Evolutionary conservation across 163 green algal species (phyloP), one percentile per base, ranked within the genome.

Genomic region (Coccomyxa subellipsoidea): DNA sequence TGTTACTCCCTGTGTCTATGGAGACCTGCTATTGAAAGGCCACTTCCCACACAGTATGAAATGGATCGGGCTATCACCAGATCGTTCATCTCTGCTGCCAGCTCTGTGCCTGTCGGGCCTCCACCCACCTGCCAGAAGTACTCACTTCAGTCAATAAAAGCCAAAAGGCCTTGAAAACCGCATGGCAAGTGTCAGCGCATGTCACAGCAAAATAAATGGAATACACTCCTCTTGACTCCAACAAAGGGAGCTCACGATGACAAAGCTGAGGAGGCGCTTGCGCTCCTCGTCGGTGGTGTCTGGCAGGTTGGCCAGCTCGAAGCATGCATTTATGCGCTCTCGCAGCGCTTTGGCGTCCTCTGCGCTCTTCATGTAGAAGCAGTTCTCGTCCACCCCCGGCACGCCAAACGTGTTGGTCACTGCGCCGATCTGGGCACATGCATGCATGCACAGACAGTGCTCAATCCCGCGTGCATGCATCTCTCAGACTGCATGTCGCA

Each of bases 81-180:
- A 80, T 94, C 90, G 71, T 92, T 80, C 34, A 94, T 84, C 80
- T 93, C 91, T 37, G 88, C 91, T 35, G 91, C 90, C 23, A 92
- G 77, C 84, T 94, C 91, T 23, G 92, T 87, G 7, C 91, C 91
- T 12, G 91, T 93, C 8, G 91, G 91, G 0, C 91, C 90, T 12
- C 90, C 90, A 23, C 90, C 90, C 4, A 84, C 84, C 84, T 87
- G 80, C 37, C 36, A 40, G 47, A 31, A 31, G 31, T 23, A 35
- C 31, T 15, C 25, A 76, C 31, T 39, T 25, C 72, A 27, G 40
- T 40, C 32, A 47, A 40, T 40, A 10, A 54, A 32, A 7, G 12
- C 7, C 72, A 54, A 25, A 78, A 8, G n/a, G n/a, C n/a, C n/a
- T n/a, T n/a, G n/a, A n/a, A n/a, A n/a, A n/a, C n/a, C n/a, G n/a